phyloP scores from a whole-genome alignment of 768 basidiomycete species.

The Tremella mesenterica region DNA sequence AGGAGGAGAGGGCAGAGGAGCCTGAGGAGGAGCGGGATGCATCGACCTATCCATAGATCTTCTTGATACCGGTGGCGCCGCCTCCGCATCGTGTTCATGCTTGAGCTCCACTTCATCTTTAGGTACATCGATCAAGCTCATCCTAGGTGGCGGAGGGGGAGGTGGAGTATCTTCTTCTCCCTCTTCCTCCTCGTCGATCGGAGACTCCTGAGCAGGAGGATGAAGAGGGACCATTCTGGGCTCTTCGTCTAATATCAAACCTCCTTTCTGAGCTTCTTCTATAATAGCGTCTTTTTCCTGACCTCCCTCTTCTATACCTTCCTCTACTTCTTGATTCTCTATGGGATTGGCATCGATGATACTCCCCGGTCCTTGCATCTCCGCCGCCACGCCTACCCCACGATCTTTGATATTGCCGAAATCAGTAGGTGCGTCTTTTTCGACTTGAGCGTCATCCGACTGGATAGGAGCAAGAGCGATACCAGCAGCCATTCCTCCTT shows the following conservation, averaged over 20 bases:
- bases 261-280: constrained; percentile 13
- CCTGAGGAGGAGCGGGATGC: constrained; percentile 1
- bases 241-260: constrained; percentile 7
- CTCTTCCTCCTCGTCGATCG: constrained; percentile 9
- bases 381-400: constrained; percentile 5
- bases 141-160: constrained; percentile 17
- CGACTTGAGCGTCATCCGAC: neutral
- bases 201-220: constrained; percentile 18
- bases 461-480: constrained; percentile 34
- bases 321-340: constrained; percentile 19
- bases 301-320: constrained; percentile 22
- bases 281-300: constrained; percentile 26
- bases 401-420: constrained; percentile 1
- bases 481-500: constrained; percentile 41
- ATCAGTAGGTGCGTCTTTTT: neutral
- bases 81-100: constrained; percentile 31
- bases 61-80: constrained; percentile 12
- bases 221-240: constrained; percentile 25
- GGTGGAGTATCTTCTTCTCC: constrained; percentile 1
- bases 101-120: constrained; percentile 42
- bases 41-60: neutral
- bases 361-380: constrained; percentile 9
- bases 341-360: constrained; percentile 13
- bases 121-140: constrained; percentile 8
- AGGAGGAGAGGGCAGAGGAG: constrained; percentile 24